phyloP scores from a whole-genome alignment of 2,329 filamentous ascomycete genomes.

The Cytospora leucostoma region DNA sequence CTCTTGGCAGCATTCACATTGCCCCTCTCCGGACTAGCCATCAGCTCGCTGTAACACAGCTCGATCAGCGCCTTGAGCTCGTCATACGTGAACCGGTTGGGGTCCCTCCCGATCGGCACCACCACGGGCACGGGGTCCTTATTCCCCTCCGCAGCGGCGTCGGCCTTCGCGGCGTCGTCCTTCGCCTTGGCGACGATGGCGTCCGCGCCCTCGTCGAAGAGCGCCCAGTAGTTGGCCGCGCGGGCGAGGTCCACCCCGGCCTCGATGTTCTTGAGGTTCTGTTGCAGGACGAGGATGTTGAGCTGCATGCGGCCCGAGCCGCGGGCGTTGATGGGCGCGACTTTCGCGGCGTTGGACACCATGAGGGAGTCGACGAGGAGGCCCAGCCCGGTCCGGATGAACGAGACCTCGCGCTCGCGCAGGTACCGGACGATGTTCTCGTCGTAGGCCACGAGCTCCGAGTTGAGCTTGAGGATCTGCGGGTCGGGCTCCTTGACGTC shows the following conservation, averaged over 20 bases:
- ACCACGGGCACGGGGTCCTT: conserved; percentile 28
- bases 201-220: conserved; percentile 68
- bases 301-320: conserved; percentile 88
- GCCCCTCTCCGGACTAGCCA: conserved; percentile 67
- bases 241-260: conserved; percentile 64
- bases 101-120: conserved; percentile 33
- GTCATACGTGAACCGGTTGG: conserved; percentile 61
- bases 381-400: conserved; percentile 76
- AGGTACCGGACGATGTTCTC: conserved; percentile 76
- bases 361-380: conserved; percentile 78
- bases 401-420: conserved; percentile 68
- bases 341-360: conserved; percentile 68
- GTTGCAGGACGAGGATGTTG: conserved; percentile 92
- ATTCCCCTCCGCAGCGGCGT: conserved; percentile 35
- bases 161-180: conserved; percentile 42
- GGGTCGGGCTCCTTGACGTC: conserved; percentile 77
- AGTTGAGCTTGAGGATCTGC: conserved; percentile 79
- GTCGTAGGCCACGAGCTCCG: conserved; percentile 83
- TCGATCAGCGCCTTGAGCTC: conserved; percentile 67
- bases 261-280: conserved; percentile 94
- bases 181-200: conserved; percentile 65
- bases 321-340: conserved; percentile 79
- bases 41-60: conserved; percentile 67
- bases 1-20: conserved; percentile 67
- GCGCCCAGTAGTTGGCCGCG: conserved; percentile 66